Base-by-base conservation (phyloP, 2,329 filamentous ascomycete genomes). In the Phialocephala subalpina region DNA sequence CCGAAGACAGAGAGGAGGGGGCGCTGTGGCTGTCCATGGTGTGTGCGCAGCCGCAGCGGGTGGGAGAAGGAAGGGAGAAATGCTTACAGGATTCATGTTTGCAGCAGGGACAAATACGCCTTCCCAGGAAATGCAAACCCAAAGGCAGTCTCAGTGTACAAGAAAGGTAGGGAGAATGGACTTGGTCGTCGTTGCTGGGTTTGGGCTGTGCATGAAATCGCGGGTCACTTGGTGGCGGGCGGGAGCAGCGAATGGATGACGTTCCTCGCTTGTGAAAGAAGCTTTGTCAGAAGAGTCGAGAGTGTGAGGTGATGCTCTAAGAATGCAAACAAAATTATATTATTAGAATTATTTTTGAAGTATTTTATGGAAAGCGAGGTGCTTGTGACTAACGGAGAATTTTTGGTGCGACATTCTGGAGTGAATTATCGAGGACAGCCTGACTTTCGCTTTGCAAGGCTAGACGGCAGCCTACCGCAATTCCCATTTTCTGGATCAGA, bases 31-130 rank as follows among this genome's bases (percentile, higher is more conserved):
- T 29, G 49, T 29, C 11, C 49, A 53, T 53, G 9, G 49, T 53
- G 20, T 53, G 20, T 20, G 45, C 45, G 45, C 45, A 14, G 45
- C n/a, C 49, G 25, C 49, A 53, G 49, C 49, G 25, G 42, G 63
- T 20, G 57, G 52, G 40, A 38, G 52, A 59, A 60, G 60, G 22
- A 12, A 55, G 47, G 56, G 36, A n/a, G 25, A 35, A 22, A 38
- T 55, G 58, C 69, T 72, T 70, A 74, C 71, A 56, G 69, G 66
- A 72, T 73, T 27, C 55, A 57, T 57, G 55, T 14, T 38, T 57
- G 58, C 65, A 52, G 70, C 68, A 67, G 64, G 53, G 65, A 29
- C 64, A 68, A 68, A 67, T 64, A 66, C 67, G 65, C 71, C 72
- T 70, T 72, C 69, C 70, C 68, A 67, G 62, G 63, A 53, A 61